These are phyloP conservation scores for Linnemannia zychae DNA, from an alignment of 192 early-diverging fungal genomes.

Conservation along the genomic window DNA sequence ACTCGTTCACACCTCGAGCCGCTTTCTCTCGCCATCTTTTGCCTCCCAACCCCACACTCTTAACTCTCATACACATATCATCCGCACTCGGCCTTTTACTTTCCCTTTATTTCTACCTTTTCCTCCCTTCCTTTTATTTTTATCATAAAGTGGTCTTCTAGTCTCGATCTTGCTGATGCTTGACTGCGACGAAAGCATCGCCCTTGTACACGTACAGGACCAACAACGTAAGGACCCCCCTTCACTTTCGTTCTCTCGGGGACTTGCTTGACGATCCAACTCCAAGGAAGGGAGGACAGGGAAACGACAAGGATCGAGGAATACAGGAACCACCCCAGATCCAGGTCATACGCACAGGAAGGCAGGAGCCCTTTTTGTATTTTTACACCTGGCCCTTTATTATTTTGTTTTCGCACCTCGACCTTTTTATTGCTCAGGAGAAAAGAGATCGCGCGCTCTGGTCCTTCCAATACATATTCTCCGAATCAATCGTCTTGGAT, in stretches of 20 bases:
- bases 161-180: constrained; percentile 40
- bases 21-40: not conserved
- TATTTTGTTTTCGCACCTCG: too few relatives aligned
- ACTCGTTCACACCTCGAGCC: too few relatives aligned
- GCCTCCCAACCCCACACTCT: not conserved
- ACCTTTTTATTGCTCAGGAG: not conserved
- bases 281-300: not conserved
- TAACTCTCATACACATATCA: not conserved
- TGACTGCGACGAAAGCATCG: constrained; percentile 56
- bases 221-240: constrained; percentile 37
- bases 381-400: too few relatives aligned
- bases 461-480: not conserved
- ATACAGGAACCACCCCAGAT: too few relatives aligned
- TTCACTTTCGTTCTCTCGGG: not conserved
- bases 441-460: too few relatives aligned
- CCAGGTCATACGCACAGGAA: too few relatives aligned
- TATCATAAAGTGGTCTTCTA: not conserved
- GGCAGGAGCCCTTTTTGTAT: too few relatives aligned
- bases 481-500: not conserved
- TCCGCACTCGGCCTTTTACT: not conserved
- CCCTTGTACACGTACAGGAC: constrained; percentile 48
- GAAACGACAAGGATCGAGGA: too few relatives aligned
- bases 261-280: not conserved
- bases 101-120: not conserved
- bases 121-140: not conserved